Evolutionary conservation across 2,329 filamentous ascomycete species (phyloP).

Genomic region (Colletotrichum eremochloae): DNA sequence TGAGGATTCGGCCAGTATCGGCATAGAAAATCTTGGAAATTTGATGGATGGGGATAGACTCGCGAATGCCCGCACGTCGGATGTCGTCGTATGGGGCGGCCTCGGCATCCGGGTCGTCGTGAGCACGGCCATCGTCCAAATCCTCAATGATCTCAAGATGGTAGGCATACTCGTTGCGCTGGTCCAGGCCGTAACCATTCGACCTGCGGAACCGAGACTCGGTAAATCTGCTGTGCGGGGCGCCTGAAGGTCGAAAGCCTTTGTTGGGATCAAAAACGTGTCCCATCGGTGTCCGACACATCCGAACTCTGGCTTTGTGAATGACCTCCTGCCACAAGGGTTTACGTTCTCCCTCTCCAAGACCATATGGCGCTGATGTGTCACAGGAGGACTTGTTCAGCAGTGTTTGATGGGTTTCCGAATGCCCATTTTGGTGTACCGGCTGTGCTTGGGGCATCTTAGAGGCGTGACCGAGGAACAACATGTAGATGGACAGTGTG

Average conservation of each 20-base stretch:
- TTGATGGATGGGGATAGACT: conserved; percentile 66
- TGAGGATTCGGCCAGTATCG: conserved; percentile 89
- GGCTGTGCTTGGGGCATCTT: not conserved
- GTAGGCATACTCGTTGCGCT: conserved; percentile 74
- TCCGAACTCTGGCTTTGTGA: conserved; percentile 88
- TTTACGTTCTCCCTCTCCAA: conserved; percentile 69
- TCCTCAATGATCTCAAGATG: conserved; percentile 88
- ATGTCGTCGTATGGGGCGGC: conserved; percentile 57
- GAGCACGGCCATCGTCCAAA: conserved; percentile 70
- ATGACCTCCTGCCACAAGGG: conserved; percentile 96
- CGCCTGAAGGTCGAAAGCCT: conserved; percentile 48
- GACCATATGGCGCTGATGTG: conserved; percentile 57
- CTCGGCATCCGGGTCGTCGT: conserved; percentile 56
- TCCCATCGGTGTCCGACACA: conserved; percentile 77
- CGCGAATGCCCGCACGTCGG: conserved; percentile 61
- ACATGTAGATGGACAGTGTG: conserved; percentile 91
- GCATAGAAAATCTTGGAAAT: conserved; percentile 95
- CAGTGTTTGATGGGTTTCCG: not conserved
- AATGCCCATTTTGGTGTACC: not conserved
- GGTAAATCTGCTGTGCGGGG: not conserved
- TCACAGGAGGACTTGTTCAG: not conserved
- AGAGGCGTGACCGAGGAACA: conserved; percentile 83
- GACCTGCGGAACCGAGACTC: conserved; percentile 19
- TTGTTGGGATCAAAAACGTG: conserved; percentile 57
- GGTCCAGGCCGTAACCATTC: conserved; percentile 45